phyloP scores from a whole-genome alignment of 306 rosid genomes.

The Prunus mira region DNA sequence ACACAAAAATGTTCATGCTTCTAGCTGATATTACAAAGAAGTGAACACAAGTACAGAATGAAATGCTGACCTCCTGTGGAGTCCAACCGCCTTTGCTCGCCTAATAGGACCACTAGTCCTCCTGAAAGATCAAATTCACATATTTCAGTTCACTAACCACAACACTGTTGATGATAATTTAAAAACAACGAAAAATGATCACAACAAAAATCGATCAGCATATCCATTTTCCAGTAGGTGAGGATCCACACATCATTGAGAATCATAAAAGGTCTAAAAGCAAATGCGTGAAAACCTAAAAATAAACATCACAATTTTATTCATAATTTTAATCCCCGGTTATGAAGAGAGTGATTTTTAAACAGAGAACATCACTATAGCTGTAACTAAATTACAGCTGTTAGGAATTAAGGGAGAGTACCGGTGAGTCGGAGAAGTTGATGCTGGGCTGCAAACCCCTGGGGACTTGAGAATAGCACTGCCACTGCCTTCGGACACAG shows the following conservation, averaged over 20 bases:
- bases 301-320: not conserved
- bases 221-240: not conserved
- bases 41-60: not conserved
- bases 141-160: constrained; percentile 10
- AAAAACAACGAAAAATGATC: constrained; percentile 12
- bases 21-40: not conserved
- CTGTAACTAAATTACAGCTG: constrained; percentile 13
- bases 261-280: not conserved
- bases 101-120: constrained; percentile 94
- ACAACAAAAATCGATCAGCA: constrained; percentile 10
- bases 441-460: constrained; percentile 57
- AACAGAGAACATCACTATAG: not conserved
- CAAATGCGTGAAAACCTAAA: not conserved
- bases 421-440: constrained; percentile 70
- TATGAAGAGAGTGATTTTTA: not conserved
- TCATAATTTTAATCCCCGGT: constrained; percentile 2
- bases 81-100: constrained; percentile 99
- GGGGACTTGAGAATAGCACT: constrained; percentile 73
- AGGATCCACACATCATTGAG: constrained; percentile 4
- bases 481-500: constrained; percentile 75
- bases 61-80: constrained; percentile 69
- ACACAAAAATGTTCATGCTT: not conserved
- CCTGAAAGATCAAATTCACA: constrained; percentile 44
- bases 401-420: constrained; percentile 32
- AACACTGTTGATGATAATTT: not conserved